A percentile compares a stretch with the other conserved stretches of the same genome.
Conservation (phyloP, 768 basidiomycete genomes). For the Hypholoma fasciculare region DNA sequence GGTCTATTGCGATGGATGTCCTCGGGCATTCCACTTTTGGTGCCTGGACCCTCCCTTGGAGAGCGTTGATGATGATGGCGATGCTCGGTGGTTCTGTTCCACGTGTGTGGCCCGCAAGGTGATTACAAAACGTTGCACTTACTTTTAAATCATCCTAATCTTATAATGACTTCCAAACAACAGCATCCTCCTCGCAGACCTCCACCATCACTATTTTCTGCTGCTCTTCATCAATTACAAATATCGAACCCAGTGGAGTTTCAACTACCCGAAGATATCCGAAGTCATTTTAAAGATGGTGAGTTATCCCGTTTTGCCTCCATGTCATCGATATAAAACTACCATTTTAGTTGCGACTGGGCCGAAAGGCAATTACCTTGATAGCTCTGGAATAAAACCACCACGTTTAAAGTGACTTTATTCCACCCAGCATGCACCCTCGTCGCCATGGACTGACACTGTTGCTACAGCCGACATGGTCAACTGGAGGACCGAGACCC, state of each 20-base stretch:
- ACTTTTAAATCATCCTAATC: conserved; percentile 8
- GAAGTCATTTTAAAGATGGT: conserved; percentile 88
- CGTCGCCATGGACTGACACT: conserved; percentile 10
- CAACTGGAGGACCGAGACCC: conserved; percentile 92
- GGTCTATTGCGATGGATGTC: conserved; percentile 97
- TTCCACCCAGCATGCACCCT: neutral
- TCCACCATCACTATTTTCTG: conserved; percentile 64
- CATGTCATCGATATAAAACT: conserved; percentile 13
- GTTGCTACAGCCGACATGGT: conserved; percentile 66
- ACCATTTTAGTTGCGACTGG: conserved; percentile 67
- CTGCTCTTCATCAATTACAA: conserved; percentile 72
- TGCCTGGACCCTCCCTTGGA: conserved; percentile 97
- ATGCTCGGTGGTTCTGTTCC: conserved; percentile 83
- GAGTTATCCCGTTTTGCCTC: conserved; percentile 26
- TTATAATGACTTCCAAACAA: conserved; percentile 20
- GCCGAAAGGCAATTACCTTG: conserved; percentile 80
- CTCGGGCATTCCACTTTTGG: conserved; percentile 93
- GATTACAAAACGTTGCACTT: conserved; percentile 23
- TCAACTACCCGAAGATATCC: conserved; percentile 83
- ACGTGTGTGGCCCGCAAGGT: conserved; percentile 70
- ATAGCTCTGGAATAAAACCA: conserved; percentile 73
- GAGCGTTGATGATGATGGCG: conserved; percentile 74
- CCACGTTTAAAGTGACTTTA: conserved; percentile 74
- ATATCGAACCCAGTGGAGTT: conserved; percentile 76
- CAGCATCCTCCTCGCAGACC: conserved; percentile 72